Conservation (phyloP, 257 asterid species). For the Solanum acaule region DNA sequence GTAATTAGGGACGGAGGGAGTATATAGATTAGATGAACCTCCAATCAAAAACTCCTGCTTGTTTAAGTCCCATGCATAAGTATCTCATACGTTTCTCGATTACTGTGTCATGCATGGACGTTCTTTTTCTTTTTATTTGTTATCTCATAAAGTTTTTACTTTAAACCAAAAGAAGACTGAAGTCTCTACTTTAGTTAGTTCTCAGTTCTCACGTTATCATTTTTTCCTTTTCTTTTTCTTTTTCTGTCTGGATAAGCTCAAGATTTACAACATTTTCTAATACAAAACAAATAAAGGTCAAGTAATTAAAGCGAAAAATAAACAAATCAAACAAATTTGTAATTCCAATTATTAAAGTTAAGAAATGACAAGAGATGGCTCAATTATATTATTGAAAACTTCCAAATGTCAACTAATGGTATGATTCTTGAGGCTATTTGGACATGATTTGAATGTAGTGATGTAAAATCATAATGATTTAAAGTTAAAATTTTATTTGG, state of each 20-base stretch:
- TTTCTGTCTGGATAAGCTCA: not conserved
- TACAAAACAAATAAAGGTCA: not conserved
- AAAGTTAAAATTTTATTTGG: too few species aligned
- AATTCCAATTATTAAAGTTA: not conserved
- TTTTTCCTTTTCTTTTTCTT: too few species aligned
- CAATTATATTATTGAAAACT: not conserved
- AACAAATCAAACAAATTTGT: not conserved
- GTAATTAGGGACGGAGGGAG: too few species aligned
- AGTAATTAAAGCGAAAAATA: not conserved
- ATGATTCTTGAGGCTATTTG: not conserved
- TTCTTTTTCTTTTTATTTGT: conserved; percentile 1
- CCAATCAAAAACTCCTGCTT: not conserved
- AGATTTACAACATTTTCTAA: not conserved
- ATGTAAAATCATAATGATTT: too few species aligned
- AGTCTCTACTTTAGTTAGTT: not conserved
- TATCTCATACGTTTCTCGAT: conserved; percentile 4
- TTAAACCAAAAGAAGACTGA: not conserved
- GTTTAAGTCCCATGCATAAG: conserved; percentile 17
- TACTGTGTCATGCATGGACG: conserved; percentile 25
- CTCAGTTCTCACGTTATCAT: not conserved
- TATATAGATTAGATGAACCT: conserved; percentile 11
- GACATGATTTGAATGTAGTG: not conserved
- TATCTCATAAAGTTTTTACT: not conserved
- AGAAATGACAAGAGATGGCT: not conserved
- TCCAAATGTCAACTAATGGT: not conserved